Evolutionary conservation across 148 eudicot genomes (phyloP), one percentile per base, ranked within the genome.

Genomic region (Rhododendron vialii): DNA sequence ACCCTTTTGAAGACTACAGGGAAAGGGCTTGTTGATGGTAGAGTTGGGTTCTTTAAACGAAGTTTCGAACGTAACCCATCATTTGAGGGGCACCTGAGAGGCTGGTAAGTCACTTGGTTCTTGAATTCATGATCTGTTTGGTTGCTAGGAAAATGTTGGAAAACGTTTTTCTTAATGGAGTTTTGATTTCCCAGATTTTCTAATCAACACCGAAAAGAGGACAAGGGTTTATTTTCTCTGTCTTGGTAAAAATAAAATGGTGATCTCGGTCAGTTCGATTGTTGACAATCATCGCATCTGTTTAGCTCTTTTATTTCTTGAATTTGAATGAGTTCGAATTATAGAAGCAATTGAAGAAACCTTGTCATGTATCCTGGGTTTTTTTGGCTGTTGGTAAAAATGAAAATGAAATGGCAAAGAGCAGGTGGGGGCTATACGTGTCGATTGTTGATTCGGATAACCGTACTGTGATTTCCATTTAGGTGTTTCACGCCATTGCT

Each of bases 71-170:
- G 67, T 18, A 79, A 86, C 18, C 41, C 74, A 78, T 83, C 86
- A 69, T 79, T 89, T 15, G 83, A 87, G 36, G 85, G 87, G 80
- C 78, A 69, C 30, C 75, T 65, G 53, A 87, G 89, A 45, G 75
- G 87, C 36, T 90, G 94, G 96, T 94, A 90, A 76, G 45, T 12
- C 26, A 3, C 20, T 55, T 67, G 14, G 13, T 74, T 84, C 45
- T 71, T 43, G 24, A 84, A 50, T 84, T 84, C 35, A 22, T 2
- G 45, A n/a, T 73, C 80, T 18, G 80, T 51, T 73, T 84, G 61
- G 80, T 48, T 73, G 45, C 10, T 30, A 11, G 47, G 78, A 73
- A 71, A 50, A 73, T 84, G 36, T 41, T 20, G 63, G n/a, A 30
- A 65, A 18, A 20, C 26, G 9, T 20, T 59, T 55, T 28, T 50